Conservation (phyloP, 1,139 yeast genomes). For the Suhomyces choctaworum region DNA sequence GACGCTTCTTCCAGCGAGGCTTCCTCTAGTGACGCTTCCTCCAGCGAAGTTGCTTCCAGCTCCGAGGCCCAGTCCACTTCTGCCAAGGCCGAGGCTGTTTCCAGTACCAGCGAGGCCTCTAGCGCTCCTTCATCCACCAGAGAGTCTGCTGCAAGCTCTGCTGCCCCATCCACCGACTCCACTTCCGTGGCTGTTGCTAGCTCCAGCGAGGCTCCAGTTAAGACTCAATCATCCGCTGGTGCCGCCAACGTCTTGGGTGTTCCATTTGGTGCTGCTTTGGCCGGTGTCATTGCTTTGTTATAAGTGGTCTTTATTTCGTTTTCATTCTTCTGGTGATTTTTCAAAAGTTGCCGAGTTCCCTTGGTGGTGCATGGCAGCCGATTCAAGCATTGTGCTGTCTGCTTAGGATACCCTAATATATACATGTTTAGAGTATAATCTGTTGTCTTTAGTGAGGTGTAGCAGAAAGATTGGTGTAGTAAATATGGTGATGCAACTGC, state of each 20-base stretch:
- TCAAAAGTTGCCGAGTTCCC: conserved; percentile 1
- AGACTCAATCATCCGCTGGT: not conserved
- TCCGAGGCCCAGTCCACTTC: conserved; percentile 9
- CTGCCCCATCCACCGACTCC: conserved; percentile 6
- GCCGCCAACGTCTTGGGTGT: conserved; percentile 7
- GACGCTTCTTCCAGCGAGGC: conserved; percentile 12
- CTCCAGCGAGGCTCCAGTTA: conserved; percentile 1
- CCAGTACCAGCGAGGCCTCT: conserved; percentile 6
- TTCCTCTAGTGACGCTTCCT: conserved; percentile 4
- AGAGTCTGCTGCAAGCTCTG: conserved; percentile 6
- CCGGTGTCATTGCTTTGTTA: conserved; percentile 23
- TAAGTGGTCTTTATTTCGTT: conserved; percentile 11
- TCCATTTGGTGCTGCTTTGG: conserved; percentile 22
- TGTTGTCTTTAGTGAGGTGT: no score
- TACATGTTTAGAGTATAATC: no score
- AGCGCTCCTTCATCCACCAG: not conserved
- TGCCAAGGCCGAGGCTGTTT: conserved; percentile 4
- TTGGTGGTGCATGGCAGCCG: conserved; percentile 1
- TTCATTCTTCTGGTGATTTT: conserved; percentile 2
- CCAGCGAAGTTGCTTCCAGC: conserved; percentile 8
- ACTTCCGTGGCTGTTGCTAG: conserved; percentile 1
- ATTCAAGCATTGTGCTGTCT: conserved; percentile 2
- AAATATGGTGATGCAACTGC: no score
- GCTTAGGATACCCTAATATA: conserved; percentile 9
- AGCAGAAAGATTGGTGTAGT: no score